Percentiles rank a stretch among this genome's conserved stretches.
Conservation (phyloP, 257 asterid species). For the Hygrophila difformis region DNA sequence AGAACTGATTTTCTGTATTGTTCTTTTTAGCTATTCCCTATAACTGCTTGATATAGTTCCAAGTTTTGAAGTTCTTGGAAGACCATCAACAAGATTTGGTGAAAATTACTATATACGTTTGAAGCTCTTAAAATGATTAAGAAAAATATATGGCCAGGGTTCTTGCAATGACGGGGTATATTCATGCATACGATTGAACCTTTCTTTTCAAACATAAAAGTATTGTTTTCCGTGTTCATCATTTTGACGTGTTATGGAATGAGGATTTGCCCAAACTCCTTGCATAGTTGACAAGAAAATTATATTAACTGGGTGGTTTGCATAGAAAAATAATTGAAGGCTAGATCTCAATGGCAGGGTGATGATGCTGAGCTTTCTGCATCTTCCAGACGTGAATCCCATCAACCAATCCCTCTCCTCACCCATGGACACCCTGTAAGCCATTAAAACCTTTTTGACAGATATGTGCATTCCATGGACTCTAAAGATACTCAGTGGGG, state of each 20-base stretch:
- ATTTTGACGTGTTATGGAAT: too few relatives aligned
- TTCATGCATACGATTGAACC: too few relatives aligned
- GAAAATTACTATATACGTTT: neutral
- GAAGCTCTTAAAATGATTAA: neutral
- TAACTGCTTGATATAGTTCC: too few relatives aligned
- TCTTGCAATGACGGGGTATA: constrained; percentile 4
- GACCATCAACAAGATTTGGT: too few relatives aligned
- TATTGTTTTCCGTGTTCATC: too few relatives aligned
- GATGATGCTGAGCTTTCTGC: constrained; percentile 76
- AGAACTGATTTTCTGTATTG: too few relatives aligned
- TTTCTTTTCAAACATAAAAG: too few relatives aligned
- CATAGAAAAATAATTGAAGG: constrained; percentile 27
- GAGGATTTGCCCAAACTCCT: neutral
- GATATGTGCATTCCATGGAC: neutral
- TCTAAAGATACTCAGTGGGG: neutral
- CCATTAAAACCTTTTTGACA: constrained; percentile 2
- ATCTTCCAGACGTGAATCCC: constrained; percentile 78
- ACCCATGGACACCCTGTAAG: constrained; percentile 79
- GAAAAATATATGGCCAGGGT: neutral
- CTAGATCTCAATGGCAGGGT: constrained; percentile 74
- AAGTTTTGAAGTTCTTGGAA: too few relatives aligned
- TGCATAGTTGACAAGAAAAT: neutral
- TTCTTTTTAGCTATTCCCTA: too few relatives aligned
- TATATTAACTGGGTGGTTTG: neutral
- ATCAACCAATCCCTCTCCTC: constrained; percentile 82